Evolutionary conservation across 73 alveolate species (phyloP), one percentile per base, ranked within the genome.

Genomic region (Loxodes magnus): DNA sequence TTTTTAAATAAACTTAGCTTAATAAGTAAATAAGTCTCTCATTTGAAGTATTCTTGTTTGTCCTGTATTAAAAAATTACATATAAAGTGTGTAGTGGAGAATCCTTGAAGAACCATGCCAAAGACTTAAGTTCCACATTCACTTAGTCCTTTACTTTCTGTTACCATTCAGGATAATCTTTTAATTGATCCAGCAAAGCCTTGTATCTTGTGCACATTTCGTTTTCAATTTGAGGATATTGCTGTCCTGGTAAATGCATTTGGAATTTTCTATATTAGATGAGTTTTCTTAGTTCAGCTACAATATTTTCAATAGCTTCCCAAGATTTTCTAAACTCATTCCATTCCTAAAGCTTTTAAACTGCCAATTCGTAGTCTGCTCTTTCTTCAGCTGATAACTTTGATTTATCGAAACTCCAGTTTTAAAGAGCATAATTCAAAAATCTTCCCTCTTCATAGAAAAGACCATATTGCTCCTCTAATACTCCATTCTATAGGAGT

Each of bases 341-440:
- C 59, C 59, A 46, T 46, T 17, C 14, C 39, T 46, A 25, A n/a
- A 46, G 59, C 26, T 46, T 46, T 25, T 46, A 37, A 7, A 46
- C 59, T 10, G 59, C 59, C 27, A 21, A n/a, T 10, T 46, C 17
- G 34, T 46, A 46, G 34, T 46, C 59, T 46, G 7, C n/a, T 5
- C 9, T 16, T 22, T 46, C 59, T 2, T 46, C 22, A n/a, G 22
- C 27, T 0, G 53, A 21, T 2, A 46, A 41, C 26, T 2, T 46
- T 16, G 52, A 22, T 5, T 7, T 22, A 24, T 46, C 59, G 59
- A 46, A 46, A 7, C 27, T 46, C 59, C 59, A 46, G 59, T 46
- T 9, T 37, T 46, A 37, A 24, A 46, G 22, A 24, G 27, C 39
- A 2, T 46, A 46, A 41, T 46, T 46, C 10, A 46, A 24, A 41